Conservation (phyloP, 169 alveolate genomes). For the Plasmodium gallinaceum region DNA sequence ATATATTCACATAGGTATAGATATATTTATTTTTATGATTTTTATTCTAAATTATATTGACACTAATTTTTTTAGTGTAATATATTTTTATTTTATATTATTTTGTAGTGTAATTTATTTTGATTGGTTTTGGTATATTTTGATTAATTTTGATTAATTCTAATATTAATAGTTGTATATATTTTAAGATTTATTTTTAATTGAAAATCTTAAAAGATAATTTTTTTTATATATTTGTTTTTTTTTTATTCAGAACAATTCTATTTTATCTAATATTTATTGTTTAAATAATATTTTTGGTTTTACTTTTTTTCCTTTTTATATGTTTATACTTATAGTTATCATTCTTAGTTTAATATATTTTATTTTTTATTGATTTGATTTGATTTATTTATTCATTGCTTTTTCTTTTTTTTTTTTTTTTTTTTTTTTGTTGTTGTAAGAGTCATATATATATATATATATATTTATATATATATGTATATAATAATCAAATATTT, state of each 20-base stretch:
- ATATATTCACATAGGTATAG: background rate
- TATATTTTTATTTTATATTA: background rate
- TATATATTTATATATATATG: no score
- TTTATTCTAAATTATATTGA: no score
- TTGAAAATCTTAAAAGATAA: constrained; percentile 14
- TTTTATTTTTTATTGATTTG: background rate
- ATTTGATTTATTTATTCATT: background rate
- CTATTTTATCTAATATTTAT: background rate
- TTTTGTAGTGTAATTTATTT: background rate
- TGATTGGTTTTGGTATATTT: background rate
- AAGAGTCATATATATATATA: no score
- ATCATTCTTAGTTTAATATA: background rate
- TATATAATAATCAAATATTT: background rate
- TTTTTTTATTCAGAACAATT: background rate
- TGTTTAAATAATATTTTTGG: constrained; percentile 19
- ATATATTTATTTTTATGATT: no score
- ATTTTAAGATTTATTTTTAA: constrained; percentile 31
- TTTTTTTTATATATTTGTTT: constrained; percentile 14
- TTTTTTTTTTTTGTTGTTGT: background rate
- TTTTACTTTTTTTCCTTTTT: constrained; percentile 2
- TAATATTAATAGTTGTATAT: background rate
- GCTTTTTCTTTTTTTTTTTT: background rate
- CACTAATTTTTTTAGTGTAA: no score
- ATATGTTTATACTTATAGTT: no score
- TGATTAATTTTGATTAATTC: background rate